phyloP scores from a whole-genome alignment of 345 rosid species.

The Camelina sativa region DNA sequence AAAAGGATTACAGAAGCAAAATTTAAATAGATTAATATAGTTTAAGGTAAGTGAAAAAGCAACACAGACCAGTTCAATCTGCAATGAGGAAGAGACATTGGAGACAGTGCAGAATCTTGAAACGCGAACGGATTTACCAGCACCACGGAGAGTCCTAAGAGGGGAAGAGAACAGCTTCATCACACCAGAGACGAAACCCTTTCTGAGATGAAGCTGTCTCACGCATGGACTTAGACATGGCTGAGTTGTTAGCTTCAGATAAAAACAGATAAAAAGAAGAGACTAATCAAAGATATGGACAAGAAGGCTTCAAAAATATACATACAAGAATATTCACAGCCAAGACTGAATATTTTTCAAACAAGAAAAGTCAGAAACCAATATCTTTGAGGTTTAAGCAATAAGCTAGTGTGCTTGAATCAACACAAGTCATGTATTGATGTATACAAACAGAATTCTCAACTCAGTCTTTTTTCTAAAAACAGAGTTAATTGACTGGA shows the following conservation, averaged over 20 bases:
- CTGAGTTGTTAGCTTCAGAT: conserved; percentile 55
- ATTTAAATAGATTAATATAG: too few relatives aligned
- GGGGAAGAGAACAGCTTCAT: conserved; percentile 68
- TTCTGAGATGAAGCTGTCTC: conserved; percentile 78
- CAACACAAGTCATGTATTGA: neutral
- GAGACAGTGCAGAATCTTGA: conserved; percentile 84
- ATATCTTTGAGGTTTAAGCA: neutral
- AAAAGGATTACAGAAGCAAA: conserved; percentile 13
- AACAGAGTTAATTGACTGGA: neutral
- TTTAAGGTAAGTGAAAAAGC: too few relatives aligned
- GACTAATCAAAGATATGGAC: conserved; percentile 1
- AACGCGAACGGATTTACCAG: conserved; percentile 66
- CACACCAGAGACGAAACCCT: conserved; percentile 65
- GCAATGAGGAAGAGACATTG: conserved; percentile 65
- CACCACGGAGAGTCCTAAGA: conserved; percentile 66
- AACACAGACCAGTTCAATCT: conserved; percentile 78
- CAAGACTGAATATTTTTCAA: neutral
- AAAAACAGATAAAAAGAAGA: conserved; percentile 1
- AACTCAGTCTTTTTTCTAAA: neutral
- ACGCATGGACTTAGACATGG: conserved; percentile 66
- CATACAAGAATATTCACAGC: conserved; percentile 9
- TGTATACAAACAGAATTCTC: neutral
- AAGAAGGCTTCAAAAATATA: neutral
- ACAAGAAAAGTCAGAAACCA: neutral
- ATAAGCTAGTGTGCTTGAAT: neutral